A percentile compares a stretch with the other conserved stretches of the same genome.
phyloP scores from a whole-genome alignment of 306 rosid species.

The Biancaea sappan region DNA sequence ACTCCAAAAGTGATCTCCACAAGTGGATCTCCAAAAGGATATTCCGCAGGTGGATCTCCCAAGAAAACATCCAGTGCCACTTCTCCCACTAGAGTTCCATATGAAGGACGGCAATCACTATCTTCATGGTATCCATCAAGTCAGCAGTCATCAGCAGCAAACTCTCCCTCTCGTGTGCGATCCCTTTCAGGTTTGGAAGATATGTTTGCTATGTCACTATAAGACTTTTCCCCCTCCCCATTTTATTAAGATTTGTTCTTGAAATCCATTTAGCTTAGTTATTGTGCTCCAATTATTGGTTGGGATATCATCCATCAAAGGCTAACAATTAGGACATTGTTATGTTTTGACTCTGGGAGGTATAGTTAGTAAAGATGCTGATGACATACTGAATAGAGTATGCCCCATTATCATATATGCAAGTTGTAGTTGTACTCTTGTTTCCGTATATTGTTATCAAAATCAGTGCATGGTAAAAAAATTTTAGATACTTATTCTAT shows the following conservation, averaged over 20 bases:
- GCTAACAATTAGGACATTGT: constrained; percentile 1
- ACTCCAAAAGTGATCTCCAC: constrained; percentile 86
- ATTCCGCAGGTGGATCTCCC: constrained; percentile 77
- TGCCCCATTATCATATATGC: neutral
- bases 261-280: neutral
- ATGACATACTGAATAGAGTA: neutral
- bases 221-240: neutral
- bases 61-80: constrained; percentile 63
- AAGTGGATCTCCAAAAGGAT: constrained; percentile 75
- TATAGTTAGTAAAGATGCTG: neutral
- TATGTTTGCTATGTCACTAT: constrained; percentile 19
- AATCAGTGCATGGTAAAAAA: neutral
- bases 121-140: constrained; percentile 95
- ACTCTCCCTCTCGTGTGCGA: constrained; percentile 86
- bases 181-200: constrained; percentile 58
- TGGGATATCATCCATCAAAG: constrained; percentile 12
- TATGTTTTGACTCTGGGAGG: neutral
- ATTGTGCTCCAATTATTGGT: neutral
- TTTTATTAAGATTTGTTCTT: constrained; percentile 20
- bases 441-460: neutral
- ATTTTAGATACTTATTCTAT: neutral
- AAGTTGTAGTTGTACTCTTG: neutral
- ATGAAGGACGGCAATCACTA: constrained; percentile 61
- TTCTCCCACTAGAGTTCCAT: constrained; percentile 72
- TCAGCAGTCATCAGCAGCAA: constrained; percentile 99